Conservation (phyloP, 352 stramenopile genomes). For the Peronospora belbahrii region DNA sequence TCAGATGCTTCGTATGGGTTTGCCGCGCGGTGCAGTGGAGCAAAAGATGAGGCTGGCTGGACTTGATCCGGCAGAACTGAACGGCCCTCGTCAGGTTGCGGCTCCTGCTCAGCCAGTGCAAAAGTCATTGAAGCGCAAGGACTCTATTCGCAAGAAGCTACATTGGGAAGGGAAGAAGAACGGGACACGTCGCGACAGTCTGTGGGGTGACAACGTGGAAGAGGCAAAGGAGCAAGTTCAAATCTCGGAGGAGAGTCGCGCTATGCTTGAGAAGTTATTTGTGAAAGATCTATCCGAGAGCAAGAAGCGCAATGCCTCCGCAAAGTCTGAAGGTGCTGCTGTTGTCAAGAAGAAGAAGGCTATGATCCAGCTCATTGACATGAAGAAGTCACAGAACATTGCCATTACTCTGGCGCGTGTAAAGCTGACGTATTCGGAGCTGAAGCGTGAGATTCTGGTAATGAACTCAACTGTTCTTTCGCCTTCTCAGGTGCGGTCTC, state of each 20-base stretch:
- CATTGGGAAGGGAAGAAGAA: slow-evolving; percentile 74
- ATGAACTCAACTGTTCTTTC: slow-evolving; percentile 76
- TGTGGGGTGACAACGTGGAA: slow-evolving; percentile 49
- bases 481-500: slow-evolving; percentile 62
- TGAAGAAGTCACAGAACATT: slow-evolving; percentile 87
- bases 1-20: slow-evolving; percentile 71
- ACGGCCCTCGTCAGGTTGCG: slow-evolving; percentile 35
- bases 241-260: slow-evolving; percentile 65
- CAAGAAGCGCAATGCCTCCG: slow-evolving; percentile 32
- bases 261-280: slow-evolving; percentile 71
- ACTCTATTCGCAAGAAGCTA: slow-evolving; percentile 82
- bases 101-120: slow-evolving; percentile 19
- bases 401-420: slow-evolving; percentile 74
- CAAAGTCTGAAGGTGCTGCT: slow-evolving; percentile 19
- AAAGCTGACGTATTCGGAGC: slow-evolving; percentile 57
- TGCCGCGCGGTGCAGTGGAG: slow-evolving; percentile 69
- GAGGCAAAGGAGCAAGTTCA: slow-evolving; percentile 36
- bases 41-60: slow-evolving; percentile 79
- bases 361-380: slow-evolving; percentile 73
- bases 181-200: slow-evolving; percentile 43
- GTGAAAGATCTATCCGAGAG: slow-evolving; percentile 60
- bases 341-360: slow-evolving; percentile 52
- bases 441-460: slow-evolving; percentile 65
- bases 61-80: slow-evolving; percentile 56
- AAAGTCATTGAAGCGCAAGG: slow-evolving; percentile 43